Base-by-base conservation (phyloP, 768 basidiomycete genomes). In the Termitomyces sp. region DNA sequence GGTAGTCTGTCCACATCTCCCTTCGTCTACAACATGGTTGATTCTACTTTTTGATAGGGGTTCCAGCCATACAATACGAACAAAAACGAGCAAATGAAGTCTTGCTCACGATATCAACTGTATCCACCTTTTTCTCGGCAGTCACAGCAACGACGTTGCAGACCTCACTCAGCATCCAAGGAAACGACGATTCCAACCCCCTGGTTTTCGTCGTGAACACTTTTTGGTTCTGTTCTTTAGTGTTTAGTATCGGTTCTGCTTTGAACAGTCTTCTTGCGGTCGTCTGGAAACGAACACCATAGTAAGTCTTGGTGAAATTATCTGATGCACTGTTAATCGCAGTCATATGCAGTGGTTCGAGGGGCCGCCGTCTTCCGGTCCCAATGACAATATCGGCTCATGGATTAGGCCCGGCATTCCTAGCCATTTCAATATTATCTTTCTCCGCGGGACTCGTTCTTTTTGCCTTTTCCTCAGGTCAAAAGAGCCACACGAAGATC, bases 71-170 rank as follows among this genome's bases (percentile, higher is more conserved):
- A 54, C 63, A 58, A 36, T 64, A 64, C 22, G 64, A 66, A 41
- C 65, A 64, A 28, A 53, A 22, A 34, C 61, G 64, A 5, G 56
- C 57, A 20, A 57, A 55, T 10, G 61, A 62, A 16, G 49, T 54
- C 13, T 29, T 62, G 28, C 33, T 58, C 7, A 63, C 57, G 20
- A 41, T 69, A 20, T 60, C 64, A 2, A 65, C 67, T 5, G 58
- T 64, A 4, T 60, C 68, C 1, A 69, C 67, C 10, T 69, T 72
- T 50, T 70, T 72, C 56, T 70, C 70, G 0, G 69, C 65, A 5
- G 70, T 70, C 16, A 69, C 68, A 9, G 69, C 68, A 22, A 66
- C 62, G 7, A 66, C 45, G 13, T 54, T 69, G 18, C 62, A 65
- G 51, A 63, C 59, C 20, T 64, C 65, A 26, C 56, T 46, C 52